These are phyloP conservation scores for Ophiostoma novo-ulmi DNA, from an alignment of 2,329 filamentous ascomycete genomes.

Conservation along the genomic window DNA sequence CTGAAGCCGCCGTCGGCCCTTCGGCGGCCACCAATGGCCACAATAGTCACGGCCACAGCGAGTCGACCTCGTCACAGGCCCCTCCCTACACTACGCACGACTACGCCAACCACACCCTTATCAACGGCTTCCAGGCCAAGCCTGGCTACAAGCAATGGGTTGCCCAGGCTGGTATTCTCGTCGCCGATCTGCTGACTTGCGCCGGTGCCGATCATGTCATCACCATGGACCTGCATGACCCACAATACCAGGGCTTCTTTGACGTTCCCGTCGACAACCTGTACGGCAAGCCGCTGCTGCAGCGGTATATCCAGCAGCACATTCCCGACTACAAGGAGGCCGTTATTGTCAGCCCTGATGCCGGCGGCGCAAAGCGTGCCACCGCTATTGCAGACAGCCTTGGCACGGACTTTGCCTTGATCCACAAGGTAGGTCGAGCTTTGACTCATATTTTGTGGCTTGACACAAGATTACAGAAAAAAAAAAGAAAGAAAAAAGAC, in stretches of 20 bases:
- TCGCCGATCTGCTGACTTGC: conserved; percentile 90
- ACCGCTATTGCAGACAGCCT: conserved; percentile 91
- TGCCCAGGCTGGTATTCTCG: conserved; percentile 88
- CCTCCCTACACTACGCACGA: conserved; percentile 60
- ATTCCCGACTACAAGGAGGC: conserved; percentile 80
- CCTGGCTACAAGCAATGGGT: conserved; percentile 99
- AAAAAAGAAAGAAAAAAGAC: neutral
- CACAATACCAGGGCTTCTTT: conserved; percentile 97
- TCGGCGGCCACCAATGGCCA: conserved; percentile 29
- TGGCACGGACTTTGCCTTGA: conserved; percentile 92
- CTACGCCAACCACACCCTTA: conserved; percentile 53
- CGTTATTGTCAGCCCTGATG: conserved; percentile 93
- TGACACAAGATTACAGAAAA: neutral
- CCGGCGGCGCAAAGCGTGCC: conserved; percentile 91
- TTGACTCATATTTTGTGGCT: no score
- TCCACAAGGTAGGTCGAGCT: conserved; percentile 72
- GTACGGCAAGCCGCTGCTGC: conserved; percentile 72
- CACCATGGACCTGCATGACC: conserved; percentile 89
- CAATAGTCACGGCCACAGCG: conserved; percentile 37
- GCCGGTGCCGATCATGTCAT: conserved; percentile 96
- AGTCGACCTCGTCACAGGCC: conserved; percentile 38
- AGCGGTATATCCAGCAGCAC: conserved; percentile 68
- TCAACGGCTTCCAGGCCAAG: conserved; percentile 65
- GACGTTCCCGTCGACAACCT: conserved; percentile 98
- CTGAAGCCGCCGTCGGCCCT: conserved; percentile 32